Base-by-base conservation (phyloP, 441 rosid genomes). In the Cnidoscolus chayamansa region DNA sequence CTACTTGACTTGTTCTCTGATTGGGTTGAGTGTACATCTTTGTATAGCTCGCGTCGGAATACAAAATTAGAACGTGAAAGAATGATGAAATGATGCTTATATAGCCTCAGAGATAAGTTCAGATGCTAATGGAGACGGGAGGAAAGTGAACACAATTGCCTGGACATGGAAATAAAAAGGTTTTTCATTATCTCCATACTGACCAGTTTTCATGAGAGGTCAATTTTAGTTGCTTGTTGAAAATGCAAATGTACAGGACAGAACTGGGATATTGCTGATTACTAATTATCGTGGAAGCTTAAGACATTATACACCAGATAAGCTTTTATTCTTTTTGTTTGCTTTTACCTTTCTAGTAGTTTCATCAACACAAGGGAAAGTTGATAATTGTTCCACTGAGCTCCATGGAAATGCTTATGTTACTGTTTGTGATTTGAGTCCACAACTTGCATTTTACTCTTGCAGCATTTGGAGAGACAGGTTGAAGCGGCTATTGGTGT, bases 241-340 rank as follows among this genome's bases (percentile, higher is more conserved):
- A 59, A 20, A 45, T 48, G 51, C 63, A 64, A 59, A 20, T 74
- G 72, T 67, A 67, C 31, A 58, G 72, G 15, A 58, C 25, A n/a
- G 61, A 16, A 25, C 20, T 37, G 57, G 25, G 31, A 47, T 16
- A 1, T 15, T 72, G 40, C 65, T 31, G 58, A 25, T 49, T 50
- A 1, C 37, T 15, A 68, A 31, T 32, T 49, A 61, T 16, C 67
- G 12, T 51, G 68, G 63, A 51, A 40, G 63, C 2, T 60, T 12
- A 60, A 60, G 64, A 16, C 51, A n/a, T n/a, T 2, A 37, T 1
- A 50, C 62, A 7, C 57, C 63, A 2, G 45, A 11, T 31, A 10
- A 71, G 5, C 4, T 5, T 30, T 13, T 48, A 56, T 19, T 35
- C 64, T 0, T 72, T 31, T 40, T 43, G 25, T 25, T 25, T 25